These are phyloP conservation scores for Penicillium sp. DNA, from an alignment of 2,329 filamentous ascomycete species.

Conservation along the genomic window DNA sequence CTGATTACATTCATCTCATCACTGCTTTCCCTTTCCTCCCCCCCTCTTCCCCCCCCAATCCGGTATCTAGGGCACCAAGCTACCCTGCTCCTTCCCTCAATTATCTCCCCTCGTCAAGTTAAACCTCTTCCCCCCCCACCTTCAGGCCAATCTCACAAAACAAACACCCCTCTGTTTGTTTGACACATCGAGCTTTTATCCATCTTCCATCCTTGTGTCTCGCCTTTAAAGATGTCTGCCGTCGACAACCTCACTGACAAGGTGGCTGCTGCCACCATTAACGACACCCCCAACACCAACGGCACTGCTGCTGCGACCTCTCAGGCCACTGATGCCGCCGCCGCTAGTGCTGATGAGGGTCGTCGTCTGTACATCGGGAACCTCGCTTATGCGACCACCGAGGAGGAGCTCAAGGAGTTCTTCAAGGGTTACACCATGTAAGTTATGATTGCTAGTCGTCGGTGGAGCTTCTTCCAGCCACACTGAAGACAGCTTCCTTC, in stretches of 20 bases:
- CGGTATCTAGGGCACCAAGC: constrained; percentile 83
- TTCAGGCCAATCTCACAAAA: constrained; percentile 24
- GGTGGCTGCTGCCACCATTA: constrained; percentile 69
- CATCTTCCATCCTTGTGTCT: constrained; percentile 38
- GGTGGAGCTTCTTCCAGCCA: not conserved
- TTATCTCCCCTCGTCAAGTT: constrained; percentile 63
- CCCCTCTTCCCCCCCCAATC: constrained; percentile 27
- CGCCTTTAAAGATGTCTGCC: constrained; percentile 73
- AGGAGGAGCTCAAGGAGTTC: constrained; percentile 99
- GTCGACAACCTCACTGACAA: constrained; percentile 71
- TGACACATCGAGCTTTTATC: constrained; percentile 41
- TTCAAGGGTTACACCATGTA: constrained; percentile 99
- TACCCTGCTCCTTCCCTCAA: constrained; percentile 67
- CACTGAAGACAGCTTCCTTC: not conserved
- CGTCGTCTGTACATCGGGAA: constrained; percentile 99
- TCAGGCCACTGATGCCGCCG: constrained; percentile 80
- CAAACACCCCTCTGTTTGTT: constrained; percentile 69
- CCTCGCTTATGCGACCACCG: constrained; percentile 99
- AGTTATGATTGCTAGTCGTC: constrained; percentile 51
- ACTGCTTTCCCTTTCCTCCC: constrained; percentile 22
- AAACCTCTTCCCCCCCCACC: constrained; percentile 27
- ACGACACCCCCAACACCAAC: constrained; percentile 54
- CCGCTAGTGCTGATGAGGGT: constrained; percentile 97
- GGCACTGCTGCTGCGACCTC: constrained; percentile 69
- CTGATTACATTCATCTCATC: constrained; percentile 17